phyloP scores from a whole-genome alignment of 257 asterid species.

The Fraxinus americana region DNA sequence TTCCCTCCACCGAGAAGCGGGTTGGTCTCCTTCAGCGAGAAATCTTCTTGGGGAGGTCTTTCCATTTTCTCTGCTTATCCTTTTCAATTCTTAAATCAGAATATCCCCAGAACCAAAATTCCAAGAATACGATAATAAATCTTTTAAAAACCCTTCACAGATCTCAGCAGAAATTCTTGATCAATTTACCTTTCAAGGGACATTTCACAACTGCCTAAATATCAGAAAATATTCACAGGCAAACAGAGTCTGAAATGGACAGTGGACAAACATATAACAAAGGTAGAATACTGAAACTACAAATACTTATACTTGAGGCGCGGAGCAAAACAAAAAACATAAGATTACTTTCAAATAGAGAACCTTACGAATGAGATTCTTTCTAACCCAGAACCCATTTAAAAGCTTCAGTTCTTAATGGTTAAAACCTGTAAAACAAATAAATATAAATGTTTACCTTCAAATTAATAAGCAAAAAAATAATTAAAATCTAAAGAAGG shows the following conservation, averaged over 20 bases:
- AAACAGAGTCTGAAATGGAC: not conserved
- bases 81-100: not conserved
- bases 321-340: not conserved
- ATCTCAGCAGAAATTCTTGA: not conserved
- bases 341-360: not conserved
- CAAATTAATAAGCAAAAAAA: not conserved
- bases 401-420: not conserved
- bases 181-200: not conserved
- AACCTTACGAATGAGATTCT: not conserved
- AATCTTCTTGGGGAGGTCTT: conserved; percentile 27
- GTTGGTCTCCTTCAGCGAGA: conserved; percentile 29
- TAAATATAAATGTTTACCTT: no score
- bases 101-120: not conserved
- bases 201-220: not conserved
- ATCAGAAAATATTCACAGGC: not conserved
- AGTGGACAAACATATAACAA: not conserved
- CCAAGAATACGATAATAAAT: not conserved
- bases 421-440: not conserved
- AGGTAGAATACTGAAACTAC: not conserved
- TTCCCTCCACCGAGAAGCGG: conserved; percentile 28
- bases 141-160: not conserved
- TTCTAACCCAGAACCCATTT: not conserved
- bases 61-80: conserved; percentile 15
- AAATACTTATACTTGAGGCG: not conserved
- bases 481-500: not conserved